Evolutionary conservation across 73 alveolate genomes (phyloP).

Genomic region (Paramecium caudatum): DNA sequence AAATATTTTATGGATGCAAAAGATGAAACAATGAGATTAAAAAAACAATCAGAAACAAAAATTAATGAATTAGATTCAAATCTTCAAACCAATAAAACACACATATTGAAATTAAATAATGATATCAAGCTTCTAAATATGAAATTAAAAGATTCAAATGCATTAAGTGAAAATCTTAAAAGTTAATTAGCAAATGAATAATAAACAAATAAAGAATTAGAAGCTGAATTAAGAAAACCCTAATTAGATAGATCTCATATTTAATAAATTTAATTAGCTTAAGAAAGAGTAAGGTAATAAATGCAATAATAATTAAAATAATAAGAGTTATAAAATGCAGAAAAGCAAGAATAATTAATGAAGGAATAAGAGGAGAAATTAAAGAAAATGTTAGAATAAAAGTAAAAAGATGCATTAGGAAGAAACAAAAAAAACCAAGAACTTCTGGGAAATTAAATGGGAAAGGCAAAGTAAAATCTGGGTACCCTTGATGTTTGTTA

Average conservation of each 20-base stretch:
- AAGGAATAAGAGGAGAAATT: background rate
- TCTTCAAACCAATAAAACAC: background rate
- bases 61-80: background rate
- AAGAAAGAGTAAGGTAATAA: background rate
- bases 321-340: background rate
- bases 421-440: background rate
- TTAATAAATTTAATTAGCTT: background rate
- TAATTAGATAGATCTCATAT: background rate
- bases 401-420: too few relatives aligned
- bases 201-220: background rate
- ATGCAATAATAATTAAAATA: background rate
- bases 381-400: background rate
- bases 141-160: background rate
- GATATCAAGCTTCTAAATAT: background rate
- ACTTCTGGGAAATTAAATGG: background rate
- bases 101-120: background rate
- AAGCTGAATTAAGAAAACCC: background rate
- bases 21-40: background rate
- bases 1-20: background rate
- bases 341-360: background rate
- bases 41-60: background rate
- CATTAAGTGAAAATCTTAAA: background rate
- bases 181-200: background rate
- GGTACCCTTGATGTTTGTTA: slow-evolving; percentile 27
- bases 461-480: background rate